phyloP scores from a whole-genome alignment of 106 monocot genomes.

The Dendrobium catenatum region DNA sequence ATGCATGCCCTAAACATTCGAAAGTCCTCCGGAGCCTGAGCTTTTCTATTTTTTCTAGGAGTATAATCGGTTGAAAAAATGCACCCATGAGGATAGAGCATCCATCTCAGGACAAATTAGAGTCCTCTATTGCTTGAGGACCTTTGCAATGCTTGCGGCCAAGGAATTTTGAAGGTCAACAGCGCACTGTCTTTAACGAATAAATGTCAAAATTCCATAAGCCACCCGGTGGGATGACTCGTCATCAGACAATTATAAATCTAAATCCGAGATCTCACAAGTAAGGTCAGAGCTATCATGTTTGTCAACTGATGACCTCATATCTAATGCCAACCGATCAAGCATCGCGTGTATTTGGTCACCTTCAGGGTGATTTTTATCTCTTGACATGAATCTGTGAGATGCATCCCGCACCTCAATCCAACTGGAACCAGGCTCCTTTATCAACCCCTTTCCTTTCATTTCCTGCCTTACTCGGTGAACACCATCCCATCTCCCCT shows the following conservation, averaged over 20 bases:
- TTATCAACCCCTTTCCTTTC: constrained; percentile 61
- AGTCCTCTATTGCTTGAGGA: background rate
- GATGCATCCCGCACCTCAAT: constrained; percentile 44
- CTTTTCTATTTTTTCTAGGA: background rate
- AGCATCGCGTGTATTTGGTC: constrained; percentile 39
- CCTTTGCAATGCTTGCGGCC: background rate
- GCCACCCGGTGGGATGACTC: no score
- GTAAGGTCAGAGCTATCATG: background rate
- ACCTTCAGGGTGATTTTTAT: constrained; percentile 25
- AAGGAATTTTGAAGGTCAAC: background rate
- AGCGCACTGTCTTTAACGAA: background rate
- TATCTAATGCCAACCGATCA: constrained; percentile 28
- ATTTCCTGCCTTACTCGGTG: constrained; percentile 63
- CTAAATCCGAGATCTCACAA: constrained; percentile 12
- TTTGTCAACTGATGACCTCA: constrained; percentile 23
- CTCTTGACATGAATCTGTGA: constrained; percentile 53
- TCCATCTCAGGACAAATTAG: background rate
- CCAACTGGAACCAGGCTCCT: constrained; percentile 75
- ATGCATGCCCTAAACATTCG: background rate
- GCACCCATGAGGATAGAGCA: background rate
- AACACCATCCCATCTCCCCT: constrained; percentile 65
- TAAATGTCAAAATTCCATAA: no score
- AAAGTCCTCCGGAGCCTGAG: background rate
- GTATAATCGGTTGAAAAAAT: background rate
- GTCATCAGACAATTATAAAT: background rate